phyloP scores from a whole-genome alignment of 2,329 filamentous ascomycete species.

The Ceratocystis alfenasii region DNA sequence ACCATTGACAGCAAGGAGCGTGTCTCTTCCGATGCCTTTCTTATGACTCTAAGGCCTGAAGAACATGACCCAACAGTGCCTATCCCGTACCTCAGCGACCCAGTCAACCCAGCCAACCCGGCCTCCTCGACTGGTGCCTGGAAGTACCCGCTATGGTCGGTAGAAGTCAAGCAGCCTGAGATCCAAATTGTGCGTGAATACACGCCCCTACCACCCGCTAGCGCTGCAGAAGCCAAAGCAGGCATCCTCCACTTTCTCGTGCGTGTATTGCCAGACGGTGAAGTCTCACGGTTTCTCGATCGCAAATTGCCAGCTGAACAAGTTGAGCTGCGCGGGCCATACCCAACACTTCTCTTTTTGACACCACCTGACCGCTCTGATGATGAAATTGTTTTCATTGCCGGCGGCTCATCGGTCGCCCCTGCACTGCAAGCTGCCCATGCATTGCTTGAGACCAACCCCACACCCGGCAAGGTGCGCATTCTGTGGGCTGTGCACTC shows the following conservation, averaged over 20 bases:
- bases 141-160: slow-evolving; percentile 60
- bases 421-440: slow-evolving; percentile 72
- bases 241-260: slow-evolving; percentile 59
- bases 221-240: slow-evolving; percentile 27
- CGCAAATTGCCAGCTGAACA: slow-evolving; percentile 47
- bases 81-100: slow-evolving; percentile 24
- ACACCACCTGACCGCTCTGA: slow-evolving; percentile 27
- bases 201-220: slow-evolving; percentile 61
- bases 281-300: slow-evolving; percentile 74
- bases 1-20: slow-evolving; percentile 48
- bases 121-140: slow-evolving; percentile 26
- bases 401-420: slow-evolving; percentile 84
- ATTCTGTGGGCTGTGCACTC: slow-evolving; percentile 71
- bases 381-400: slow-evolving; percentile 61
- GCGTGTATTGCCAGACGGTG: slow-evolving; percentile 63
- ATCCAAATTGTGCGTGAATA: slow-evolving; percentile 86
- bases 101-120: slow-evolving; percentile 12
- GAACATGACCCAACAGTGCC: slow-evolving; percentile 22
- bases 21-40: slow-evolving; percentile 55
- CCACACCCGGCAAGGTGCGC: slow-evolving; percentile 36
- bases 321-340: slow-evolving; percentile 69
- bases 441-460: slow-evolving; percentile 39
- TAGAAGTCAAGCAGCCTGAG: slow-evolving; percentile 90
- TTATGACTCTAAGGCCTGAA: slow-evolving; percentile 50
- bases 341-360: slow-evolving; percentile 49